Evolutionary conservation across 2,329 filamentous ascomycete genomes (phyloP), one percentile per base, ranked within the genome.

Genomic region (Mollisia scopiformis): DNA sequence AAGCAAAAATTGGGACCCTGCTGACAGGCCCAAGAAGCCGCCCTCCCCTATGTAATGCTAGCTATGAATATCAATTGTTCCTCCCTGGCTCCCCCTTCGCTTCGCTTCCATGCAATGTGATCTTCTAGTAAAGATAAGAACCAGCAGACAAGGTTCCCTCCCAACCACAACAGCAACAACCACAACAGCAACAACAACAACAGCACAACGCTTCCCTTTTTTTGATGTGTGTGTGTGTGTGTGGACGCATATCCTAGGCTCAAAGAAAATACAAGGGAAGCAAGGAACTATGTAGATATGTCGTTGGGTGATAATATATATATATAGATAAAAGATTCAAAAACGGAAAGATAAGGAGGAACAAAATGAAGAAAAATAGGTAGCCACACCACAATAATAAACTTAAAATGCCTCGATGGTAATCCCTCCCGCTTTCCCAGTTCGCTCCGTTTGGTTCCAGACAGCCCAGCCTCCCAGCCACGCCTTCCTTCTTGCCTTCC

Each of bases 381-480:
- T n/a, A n/a, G n/a, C n/a, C n/a, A n/a, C n/a, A n/a, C n/a, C n/a
- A n/a, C n/a, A n/a, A n/a, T n/a, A n/a, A n/a, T n/a, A n/a, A n/a
- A n/a, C n/a, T n/a, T n/a, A n/a, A n/a, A n/a, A n/a, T n/a, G n/a
- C n/a, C n/a, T n/a, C n/a, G n/a, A n/a, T n/a, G n/a, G n/a, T n/a
- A n/a, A n/a, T n/a, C n/a, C n/a, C n/a, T n/a, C n/a, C n/a, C n/a
- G n/a, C n/a, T n/a, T n/a, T n/a, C n/a, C n/a, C n/a, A n/a, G n/a
- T n/a, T n/a, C n/a, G n/a, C n/a, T n/a, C n/a, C n/a, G n/a, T n/a
- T n/a, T n/a, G n/a, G 25, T 25, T 14, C 21, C 52, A 3, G 23
- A 37, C 19, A 50, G 25, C 14, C 30, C 50, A 43, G 33, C n/a
- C 41, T 25, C 23, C 54, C 61, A 62, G 62, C 13, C 60, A 52